Base-by-base conservation (phyloP, 1,139 yeast species). In the Debaryomyces robertsiae region DNA sequence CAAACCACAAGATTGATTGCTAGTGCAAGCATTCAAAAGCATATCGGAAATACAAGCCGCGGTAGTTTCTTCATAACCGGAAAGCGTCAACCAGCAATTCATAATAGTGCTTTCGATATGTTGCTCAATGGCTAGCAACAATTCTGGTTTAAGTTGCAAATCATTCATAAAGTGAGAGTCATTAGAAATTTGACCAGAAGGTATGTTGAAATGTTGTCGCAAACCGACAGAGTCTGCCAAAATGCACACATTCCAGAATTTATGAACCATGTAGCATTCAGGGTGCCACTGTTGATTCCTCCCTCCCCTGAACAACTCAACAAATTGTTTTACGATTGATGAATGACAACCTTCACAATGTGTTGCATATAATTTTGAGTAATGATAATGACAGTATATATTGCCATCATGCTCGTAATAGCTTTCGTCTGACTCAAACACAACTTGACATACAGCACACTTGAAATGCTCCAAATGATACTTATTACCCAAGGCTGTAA, bases 271-370 rank as follows among this genome's bases (percentile, higher is more conserved):
- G 59, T 90, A 94, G 67, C 98, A 94, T 61, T 94, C 98, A 2
- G 98, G 98, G 61, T 94, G 99, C 98, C 98, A 94, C 58, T 90
- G 96, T 60, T 91, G 96, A 48, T 86, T 85, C 52, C 86, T 77
- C n/a, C 97, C 97, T 36, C 96, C 96, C 50, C 95, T 75, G 48
- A 82, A 88, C 36, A 93, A 80, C 61, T 93, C 97, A 27, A 91
- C 96, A 63, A 90, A 93, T 59, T 93, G 98, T 55, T 91, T 91
- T 25, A 94, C 80, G 42, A 93, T 93, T 2, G 97, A 88, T 27
- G 90, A 84, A 47, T 84, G 79, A 65, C 98, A 93, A 16, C 98
- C 97, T 65, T 89, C 95, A 68, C 98, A 94, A 46, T 84, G 84
- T 23, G 86, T 84, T 1, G 98, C 97, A 61, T 84, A 84, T 42